A percentile compares a stretch with the other conserved stretches of the same genome.
phyloP scores from a whole-genome alignment of 495 filamentous ascomycete genomes.

The Cladorrhinum samala region DNA sequence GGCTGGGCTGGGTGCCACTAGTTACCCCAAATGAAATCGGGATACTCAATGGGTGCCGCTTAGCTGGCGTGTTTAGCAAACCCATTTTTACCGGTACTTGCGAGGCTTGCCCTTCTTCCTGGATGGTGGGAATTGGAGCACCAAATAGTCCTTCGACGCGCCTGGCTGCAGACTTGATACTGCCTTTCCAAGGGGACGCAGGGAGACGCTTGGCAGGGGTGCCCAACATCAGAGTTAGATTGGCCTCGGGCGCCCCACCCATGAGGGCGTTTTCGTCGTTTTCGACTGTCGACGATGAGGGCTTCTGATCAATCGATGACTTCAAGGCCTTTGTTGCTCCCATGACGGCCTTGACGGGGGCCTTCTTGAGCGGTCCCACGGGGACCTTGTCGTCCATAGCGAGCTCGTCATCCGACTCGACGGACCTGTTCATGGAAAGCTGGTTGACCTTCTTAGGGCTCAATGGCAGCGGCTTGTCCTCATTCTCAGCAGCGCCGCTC shows the following conservation, averaged over 20 bases:
- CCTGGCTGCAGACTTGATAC: slow-evolving; percentile 42
- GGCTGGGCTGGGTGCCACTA: background rate
- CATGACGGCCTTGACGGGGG: slow-evolving; percentile 32
- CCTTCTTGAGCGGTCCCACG: slow-evolving; percentile 42
- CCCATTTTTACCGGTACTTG: slow-evolving; percentile 32
- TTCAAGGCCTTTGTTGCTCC: slow-evolving; percentile 16
- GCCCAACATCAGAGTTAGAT: slow-evolving; percentile 26
- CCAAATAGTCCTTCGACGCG: slow-evolving; percentile 27
- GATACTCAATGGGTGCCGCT: slow-evolving; percentile 38
- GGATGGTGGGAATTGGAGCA: background rate
- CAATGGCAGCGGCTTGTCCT: slow-evolving; percentile 29
- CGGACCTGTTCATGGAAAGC: slow-evolving; percentile 33
- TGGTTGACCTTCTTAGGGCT: slow-evolving; percentile 55
- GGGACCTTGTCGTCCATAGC: slow-evolving; percentile 45
- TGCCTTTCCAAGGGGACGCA: slow-evolving; percentile 42
- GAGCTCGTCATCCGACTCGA: slow-evolving; percentile 48
- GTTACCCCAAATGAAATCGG: slow-evolving; percentile 14
- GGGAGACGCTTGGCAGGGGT: slow-evolving; percentile 45
- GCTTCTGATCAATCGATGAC: background rate
- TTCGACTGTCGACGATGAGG: background rate
- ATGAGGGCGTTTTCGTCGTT: slow-evolving; percentile 12
- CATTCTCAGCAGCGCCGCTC: slow-evolving; percentile 8
- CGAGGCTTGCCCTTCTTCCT: slow-evolving; percentile 9
- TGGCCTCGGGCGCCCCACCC: slow-evolving; percentile 16
- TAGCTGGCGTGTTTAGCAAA: slow-evolving; percentile 45